Evolutionary conservation across 2,329 filamentous ascomycete genomes (phyloP).

Genomic region (Colletotrichum caudatum): DNA sequence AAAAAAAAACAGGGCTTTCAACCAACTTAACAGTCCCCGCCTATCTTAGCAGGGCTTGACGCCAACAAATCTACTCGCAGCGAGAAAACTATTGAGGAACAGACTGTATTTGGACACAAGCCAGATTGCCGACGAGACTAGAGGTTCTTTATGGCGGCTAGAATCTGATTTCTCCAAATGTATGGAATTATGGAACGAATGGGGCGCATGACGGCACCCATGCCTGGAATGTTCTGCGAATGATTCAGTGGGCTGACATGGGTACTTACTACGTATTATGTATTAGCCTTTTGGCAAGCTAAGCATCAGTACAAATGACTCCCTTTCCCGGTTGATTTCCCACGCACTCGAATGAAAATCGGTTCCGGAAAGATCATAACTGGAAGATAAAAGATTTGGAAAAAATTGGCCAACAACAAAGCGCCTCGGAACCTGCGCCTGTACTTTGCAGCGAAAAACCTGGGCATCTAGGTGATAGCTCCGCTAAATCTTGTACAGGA

Average conservation of each 20-base stretch:
- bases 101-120: too few relatives aligned
- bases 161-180: background rate
- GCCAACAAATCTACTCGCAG: background rate
- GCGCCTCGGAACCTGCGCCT: too few relatives aligned
- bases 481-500: background rate
- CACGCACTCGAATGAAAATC: background rate
- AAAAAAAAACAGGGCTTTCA: background rate
- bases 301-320: background rate
- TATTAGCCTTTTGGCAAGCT: background rate
- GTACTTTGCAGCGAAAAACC: too few relatives aligned
- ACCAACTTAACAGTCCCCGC: too few relatives aligned
- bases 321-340: background rate
- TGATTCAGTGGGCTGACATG: background rate
- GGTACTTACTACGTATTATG: too few relatives aligned
- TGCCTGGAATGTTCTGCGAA: background rate
- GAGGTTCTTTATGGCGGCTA: background rate
- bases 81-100: background rate
- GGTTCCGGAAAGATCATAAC: too few relatives aligned
- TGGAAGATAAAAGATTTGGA: too few relatives aligned
- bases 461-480: too few relatives aligned
- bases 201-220: background rate
- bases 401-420: too few relatives aligned
- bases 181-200: background rate
- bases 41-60: background rate
- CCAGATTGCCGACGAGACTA: too few relatives aligned